phyloP scores from a whole-genome alignment of 805 yeast genomes.

The Candida peoriensis region DNA sequence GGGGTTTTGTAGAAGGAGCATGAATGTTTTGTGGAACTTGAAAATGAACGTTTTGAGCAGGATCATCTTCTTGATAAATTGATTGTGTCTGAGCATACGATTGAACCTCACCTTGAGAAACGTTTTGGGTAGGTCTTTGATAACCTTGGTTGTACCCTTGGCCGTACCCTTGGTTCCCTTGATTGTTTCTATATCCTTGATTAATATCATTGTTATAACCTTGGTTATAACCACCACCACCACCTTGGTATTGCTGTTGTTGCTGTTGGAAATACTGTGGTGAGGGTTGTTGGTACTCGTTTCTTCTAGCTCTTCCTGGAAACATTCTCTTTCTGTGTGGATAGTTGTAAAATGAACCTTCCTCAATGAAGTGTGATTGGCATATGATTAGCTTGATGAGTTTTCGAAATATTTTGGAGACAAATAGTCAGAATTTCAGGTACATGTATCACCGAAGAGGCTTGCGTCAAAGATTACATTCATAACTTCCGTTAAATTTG shows the following conservation, averaged over 20 bases:
- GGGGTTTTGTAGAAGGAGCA: slow-evolving; percentile 11
- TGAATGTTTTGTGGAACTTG: slow-evolving; percentile 6
- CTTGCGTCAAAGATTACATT: too few species aligned
- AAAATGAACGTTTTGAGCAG: slow-evolving; percentile 1
- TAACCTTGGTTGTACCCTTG: neutral
- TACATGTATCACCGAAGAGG: too few species aligned
- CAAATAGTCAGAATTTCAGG: too few species aligned
- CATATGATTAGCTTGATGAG: too few species aligned
- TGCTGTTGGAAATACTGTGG: slow-evolving; percentile 2
- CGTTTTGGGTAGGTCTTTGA: slow-evolving; percentile 1
- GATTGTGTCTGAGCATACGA: slow-evolving; percentile 4
- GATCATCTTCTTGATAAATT: slow-evolving; percentile 4
- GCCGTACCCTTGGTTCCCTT: neutral
- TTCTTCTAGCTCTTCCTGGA: neutral
- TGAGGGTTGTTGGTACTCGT: slow-evolving; percentile 1
- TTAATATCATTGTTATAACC: neutral
- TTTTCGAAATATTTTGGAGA: too few species aligned
- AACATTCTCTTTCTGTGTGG: neutral
- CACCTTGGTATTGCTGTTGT: neutral
- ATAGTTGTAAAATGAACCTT: neutral
- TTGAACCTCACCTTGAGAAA: slow-evolving; percentile 2
- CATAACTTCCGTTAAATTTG: too few species aligned
- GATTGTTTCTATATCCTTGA: neutral
- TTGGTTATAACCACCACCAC: neutral
- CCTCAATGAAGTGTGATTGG: neutral